These are phyloP conservation scores for Candida schatavii DNA, from an alignment of 805 yeast genomes.

Conservation along the genomic window DNA sequence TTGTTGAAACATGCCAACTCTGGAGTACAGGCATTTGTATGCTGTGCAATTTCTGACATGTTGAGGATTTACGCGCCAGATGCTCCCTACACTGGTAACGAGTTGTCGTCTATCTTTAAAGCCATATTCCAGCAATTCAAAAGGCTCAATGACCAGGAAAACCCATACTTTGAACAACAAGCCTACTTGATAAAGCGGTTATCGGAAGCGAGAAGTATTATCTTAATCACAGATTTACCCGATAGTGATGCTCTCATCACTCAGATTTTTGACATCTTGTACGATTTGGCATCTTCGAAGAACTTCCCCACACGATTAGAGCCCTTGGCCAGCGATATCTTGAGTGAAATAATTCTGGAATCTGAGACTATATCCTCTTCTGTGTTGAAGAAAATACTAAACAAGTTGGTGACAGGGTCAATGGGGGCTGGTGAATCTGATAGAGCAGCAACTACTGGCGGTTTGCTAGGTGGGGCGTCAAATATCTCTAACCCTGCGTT, in stretches of 20 bases:
- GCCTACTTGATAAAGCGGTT: slow-evolving; percentile 63
- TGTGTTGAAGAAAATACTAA: slow-evolving; percentile 62
- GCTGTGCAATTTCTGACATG: slow-evolving; percentile 76
- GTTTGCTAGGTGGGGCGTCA: slow-evolving; percentile 8
- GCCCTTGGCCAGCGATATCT: slow-evolving; percentile 63
- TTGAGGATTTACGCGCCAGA: slow-evolving; percentile 82
- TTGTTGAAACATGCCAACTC: slow-evolving; percentile 56
- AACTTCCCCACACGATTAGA: slow-evolving; percentile 53
- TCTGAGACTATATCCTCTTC: slow-evolving; percentile 58
- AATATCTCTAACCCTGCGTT: slow-evolving; percentile 55
- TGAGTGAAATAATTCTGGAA: slow-evolving; percentile 73
- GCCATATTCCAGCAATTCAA: slow-evolving; percentile 63
- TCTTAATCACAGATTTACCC: slow-evolving; percentile 72
- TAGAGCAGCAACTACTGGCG: slow-evolving; percentile 17
- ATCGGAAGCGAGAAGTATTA: slow-evolving; percentile 72
- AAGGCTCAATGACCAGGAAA: slow-evolving; percentile 50
- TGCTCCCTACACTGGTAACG: slow-evolving; percentile 73
- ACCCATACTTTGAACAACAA: slow-evolving; percentile 61
- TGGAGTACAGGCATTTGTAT: slow-evolving; percentile 67
- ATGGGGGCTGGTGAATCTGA: slow-evolving; percentile 10
- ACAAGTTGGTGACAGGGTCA: slow-evolving; percentile 18
- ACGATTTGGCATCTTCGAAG: slow-evolving; percentile 44
- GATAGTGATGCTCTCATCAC: slow-evolving; percentile 55
- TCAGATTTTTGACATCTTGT: slow-evolving; percentile 58
- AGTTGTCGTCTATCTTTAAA: slow-evolving; percentile 63